Percentiles rank a stretch among this genome's conserved stretches.
phyloP scores from a whole-genome alignment of 2,329 filamentous ascomycete species.

The Sporothrix inflata region DNA sequence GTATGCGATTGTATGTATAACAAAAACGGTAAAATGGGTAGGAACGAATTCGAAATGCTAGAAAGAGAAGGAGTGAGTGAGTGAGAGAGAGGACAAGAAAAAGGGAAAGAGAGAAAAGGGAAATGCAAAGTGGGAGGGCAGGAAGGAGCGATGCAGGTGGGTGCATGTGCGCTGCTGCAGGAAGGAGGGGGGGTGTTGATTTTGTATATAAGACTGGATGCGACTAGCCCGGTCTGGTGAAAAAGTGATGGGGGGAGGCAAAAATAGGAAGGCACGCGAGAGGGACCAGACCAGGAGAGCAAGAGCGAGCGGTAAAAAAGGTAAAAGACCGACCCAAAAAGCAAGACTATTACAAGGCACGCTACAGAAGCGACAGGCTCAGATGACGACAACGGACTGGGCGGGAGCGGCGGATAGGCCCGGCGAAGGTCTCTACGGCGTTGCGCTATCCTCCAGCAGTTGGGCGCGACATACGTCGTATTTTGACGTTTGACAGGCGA shows the following conservation, averaged over 20 bases:
- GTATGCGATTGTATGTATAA: background rate
- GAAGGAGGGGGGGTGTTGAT: slow-evolving; percentile 23
- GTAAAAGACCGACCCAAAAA: background rate
- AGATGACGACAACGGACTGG: slow-evolving; percentile 23
- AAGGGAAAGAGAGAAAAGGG: background rate
- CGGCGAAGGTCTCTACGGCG: slow-evolving; percentile 16
- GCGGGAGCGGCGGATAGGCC: slow-evolving; percentile 31
- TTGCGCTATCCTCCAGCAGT: slow-evolving; percentile 1
- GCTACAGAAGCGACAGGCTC: slow-evolving; percentile 14
- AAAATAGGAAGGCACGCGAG: slow-evolving; percentile 26
- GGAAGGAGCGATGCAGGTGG: slow-evolving; percentile 20
- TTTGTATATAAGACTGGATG: slow-evolving; percentile 14
- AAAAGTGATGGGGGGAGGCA: slow-evolving; percentile 25
- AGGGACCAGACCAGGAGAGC: background rate
- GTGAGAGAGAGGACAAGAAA: background rate
- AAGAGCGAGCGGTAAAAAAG: background rate
- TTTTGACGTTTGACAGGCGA: background rate
- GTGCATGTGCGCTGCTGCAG: slow-evolving; percentile 25
- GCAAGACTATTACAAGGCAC: background rate
- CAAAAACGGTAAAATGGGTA: slow-evolving; percentile 11
- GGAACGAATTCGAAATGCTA: background rate
- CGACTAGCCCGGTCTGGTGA: slow-evolving; percentile 16
- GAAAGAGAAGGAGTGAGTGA: background rate
- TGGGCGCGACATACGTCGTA: background rate
- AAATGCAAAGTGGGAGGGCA: slow-evolving; percentile 15